Conservation (phyloP, 352 stramenopile species). For the Phytophthora brassicae region DNA sequence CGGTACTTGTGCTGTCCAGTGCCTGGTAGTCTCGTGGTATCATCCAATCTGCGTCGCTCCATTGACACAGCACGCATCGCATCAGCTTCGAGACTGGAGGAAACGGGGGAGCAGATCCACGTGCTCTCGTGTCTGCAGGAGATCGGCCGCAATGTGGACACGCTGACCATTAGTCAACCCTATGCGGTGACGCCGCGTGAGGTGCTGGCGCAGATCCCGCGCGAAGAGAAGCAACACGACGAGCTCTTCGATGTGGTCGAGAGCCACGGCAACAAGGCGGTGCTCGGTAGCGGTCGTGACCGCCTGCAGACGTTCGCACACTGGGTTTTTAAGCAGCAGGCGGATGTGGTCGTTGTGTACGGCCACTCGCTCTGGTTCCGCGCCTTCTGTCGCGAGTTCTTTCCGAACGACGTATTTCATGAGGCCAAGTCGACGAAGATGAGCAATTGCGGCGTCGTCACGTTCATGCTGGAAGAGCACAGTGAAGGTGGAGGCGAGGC, state of each 20-base stretch:
- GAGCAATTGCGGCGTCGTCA: slow-evolving; percentile 76
- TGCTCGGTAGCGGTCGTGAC: slow-evolving; percentile 58
- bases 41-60: slow-evolving; percentile 72
- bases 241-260: slow-evolving; percentile 77
- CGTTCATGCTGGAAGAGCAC: slow-evolving; percentile 64
- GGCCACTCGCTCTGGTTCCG: slow-evolving; percentile 88
- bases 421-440: slow-evolving; percentile 66
- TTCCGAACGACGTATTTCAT: slow-evolving; percentile 44
- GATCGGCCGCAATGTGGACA: slow-evolving; percentile 86
- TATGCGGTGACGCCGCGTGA: slow-evolving; percentile 37
- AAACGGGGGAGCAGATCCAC: slow-evolving; percentile 64
- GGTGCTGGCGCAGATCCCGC: slow-evolving; percentile 30
- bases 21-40: slow-evolving; percentile 61
- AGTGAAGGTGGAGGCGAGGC: slow-evolving; percentile 23
- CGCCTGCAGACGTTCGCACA: slow-evolving; percentile 63
- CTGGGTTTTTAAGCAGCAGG: slow-evolving; percentile 60
- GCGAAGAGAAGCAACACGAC: slow-evolving; percentile 48
- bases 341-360: slow-evolving; percentile 75
- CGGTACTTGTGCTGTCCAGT: slow-evolving; percentile 48
- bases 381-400: slow-evolving; percentile 81
- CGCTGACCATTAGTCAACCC: slow-evolving; percentile 67
- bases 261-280: slow-evolving; percentile 82
- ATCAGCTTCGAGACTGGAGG: slow-evolving; percentile 60
- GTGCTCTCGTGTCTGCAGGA: slow-evolving; percentile 85
- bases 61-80: slow-evolving; percentile 83